Evolutionary conservation across 208 protist genomes (phyloP).

Genomic region (Naegleria fowleri): DNA sequence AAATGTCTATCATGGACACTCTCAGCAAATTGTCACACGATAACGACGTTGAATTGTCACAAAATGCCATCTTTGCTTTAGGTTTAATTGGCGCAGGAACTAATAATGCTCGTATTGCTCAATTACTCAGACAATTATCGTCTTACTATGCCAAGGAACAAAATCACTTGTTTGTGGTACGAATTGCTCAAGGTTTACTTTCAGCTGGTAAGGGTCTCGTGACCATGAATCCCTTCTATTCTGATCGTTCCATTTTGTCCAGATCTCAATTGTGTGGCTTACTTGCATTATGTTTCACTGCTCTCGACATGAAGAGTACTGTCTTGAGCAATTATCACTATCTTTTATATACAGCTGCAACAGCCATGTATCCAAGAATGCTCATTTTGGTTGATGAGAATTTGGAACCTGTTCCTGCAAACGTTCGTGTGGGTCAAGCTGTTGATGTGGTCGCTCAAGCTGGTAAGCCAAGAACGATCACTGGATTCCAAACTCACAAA

Average conservation of each 20-base stretch:
- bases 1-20: constrained; percentile 92
- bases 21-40: constrained; percentile 96
- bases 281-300: constrained; percentile 78
- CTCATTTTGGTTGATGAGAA: constrained; percentile 92
- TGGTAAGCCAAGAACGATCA: constrained; percentile 96
- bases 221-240: constrained; percentile 86
- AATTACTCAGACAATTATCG: constrained; percentile 85
- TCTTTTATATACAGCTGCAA: constrained; percentile 86
- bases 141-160: constrained; percentile 92
- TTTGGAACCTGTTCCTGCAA: constrained; percentile 76
- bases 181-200: constrained; percentile 85
- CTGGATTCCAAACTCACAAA: constrained; percentile 98
- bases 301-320: constrained; percentile 74
- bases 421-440: constrained; percentile 65
- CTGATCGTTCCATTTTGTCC: constrained; percentile 74
- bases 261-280: constrained; percentile 80
- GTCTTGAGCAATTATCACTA: constrained; percentile 90
- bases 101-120: constrained; percentile 93
- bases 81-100: constrained; percentile 91
- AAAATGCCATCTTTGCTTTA: constrained; percentile 91
- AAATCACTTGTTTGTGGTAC: constrained; percentile 69
- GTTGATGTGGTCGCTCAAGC: constrained; percentile 94
- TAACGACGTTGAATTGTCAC: constrained; percentile 78
- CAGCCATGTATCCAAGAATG: constrained; percentile 90
- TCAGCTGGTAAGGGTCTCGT: constrained; percentile 98